phyloP scores from a whole-genome alignment of 805 yeast species.

The Priceomyces melissophilus region DNA sequence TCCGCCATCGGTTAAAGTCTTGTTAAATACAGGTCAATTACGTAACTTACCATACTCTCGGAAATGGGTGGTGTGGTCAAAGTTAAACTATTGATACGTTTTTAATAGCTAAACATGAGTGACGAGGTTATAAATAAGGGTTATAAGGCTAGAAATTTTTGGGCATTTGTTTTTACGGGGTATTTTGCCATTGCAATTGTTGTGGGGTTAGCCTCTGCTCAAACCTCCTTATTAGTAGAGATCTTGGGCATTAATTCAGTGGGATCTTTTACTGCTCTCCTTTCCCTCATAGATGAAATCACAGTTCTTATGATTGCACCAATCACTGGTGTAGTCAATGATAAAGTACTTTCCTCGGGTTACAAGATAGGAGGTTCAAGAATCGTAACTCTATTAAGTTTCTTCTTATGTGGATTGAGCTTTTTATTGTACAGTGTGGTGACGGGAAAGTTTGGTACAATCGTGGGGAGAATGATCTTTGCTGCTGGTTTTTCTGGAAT shows the following conservation, averaged over 20 bases:
- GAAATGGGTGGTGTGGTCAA: too few species aligned
- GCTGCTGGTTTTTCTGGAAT: constrained; percentile 57
- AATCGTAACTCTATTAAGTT: constrained; percentile 47
- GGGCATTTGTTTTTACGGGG: constrained; percentile 34
- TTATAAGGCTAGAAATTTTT: constrained; percentile 16
- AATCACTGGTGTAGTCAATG: constrained; percentile 59
- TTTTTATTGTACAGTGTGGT: constrained; percentile 42
- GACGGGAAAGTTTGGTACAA: constrained; percentile 22
- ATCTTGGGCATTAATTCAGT: too few species aligned
- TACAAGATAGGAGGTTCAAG: constrained; percentile 46
- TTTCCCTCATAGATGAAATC: constrained; percentile 45
- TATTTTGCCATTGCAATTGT: constrained; percentile 37
- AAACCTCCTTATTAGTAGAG: constrained; percentile 7
- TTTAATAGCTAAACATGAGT: too few species aligned
- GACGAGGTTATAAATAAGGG: too few species aligned
- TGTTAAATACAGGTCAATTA: too few species aligned
- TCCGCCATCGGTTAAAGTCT: too few species aligned
- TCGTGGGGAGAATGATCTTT: constrained; percentile 49
- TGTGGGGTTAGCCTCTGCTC: constrained; percentile 38
- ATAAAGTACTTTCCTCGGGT: constrained; percentile 36
- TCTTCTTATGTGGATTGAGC: constrained; percentile 44
- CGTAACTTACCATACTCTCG: too few species aligned
- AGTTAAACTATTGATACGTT: too few species aligned
- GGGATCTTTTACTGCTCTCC: too few species aligned
- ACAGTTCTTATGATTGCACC: constrained; percentile 54